phyloP scores from a whole-genome alignment of 148 eudicot species.

The Dysphania ambrosioides region DNA sequence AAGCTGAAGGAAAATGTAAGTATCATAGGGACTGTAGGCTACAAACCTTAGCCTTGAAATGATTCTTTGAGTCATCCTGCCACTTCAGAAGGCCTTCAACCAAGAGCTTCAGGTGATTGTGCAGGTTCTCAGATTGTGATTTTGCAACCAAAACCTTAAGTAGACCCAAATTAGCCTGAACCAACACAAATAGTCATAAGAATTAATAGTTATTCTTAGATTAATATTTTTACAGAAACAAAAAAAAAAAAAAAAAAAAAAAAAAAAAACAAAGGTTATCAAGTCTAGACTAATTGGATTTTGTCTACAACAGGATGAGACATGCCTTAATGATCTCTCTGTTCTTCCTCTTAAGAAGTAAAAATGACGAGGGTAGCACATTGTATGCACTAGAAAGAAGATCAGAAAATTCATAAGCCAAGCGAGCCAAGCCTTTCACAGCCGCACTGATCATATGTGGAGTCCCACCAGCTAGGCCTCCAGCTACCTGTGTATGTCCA shows the following conservation, averaged over 20 bases:
- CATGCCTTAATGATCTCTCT: slow-evolving; percentile 76
- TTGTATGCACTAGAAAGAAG: slow-evolving; percentile 69
- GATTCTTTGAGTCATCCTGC: slow-evolving; percentile 76
- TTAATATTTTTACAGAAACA: neutral
- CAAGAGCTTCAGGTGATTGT: slow-evolving; percentile 56
- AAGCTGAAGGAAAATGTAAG: neutral
- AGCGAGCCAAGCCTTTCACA: slow-evolving; percentile 93
- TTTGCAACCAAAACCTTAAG: slow-evolving; percentile 92
- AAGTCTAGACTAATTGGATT: slow-evolving; percentile 1
- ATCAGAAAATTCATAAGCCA: slow-evolving; percentile 93
- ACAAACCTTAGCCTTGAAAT: slow-evolving; percentile 89
- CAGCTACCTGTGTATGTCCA: slow-evolving; percentile 56
- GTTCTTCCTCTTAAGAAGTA: slow-evolving; percentile 78
- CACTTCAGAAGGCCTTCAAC: slow-evolving; percentile 75
- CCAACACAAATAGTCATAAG: slow-evolving; percentile 2
- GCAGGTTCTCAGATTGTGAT: slow-evolving; percentile 70
- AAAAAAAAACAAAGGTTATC: neutral
- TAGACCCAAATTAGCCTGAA: slow-evolving; percentile 90
- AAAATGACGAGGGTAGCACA: slow-evolving; percentile 75
- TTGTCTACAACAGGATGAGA: neutral
- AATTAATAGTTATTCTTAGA: neutral
- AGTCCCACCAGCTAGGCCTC: slow-evolving; percentile 78
- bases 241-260: neutral
- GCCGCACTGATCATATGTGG: slow-evolving; percentile 98
- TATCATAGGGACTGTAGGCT: slow-evolving; percentile 7